phyloP scores from a whole-genome alignment of 257 asterid genomes.

The Nicotiana benthamiana region DNA sequence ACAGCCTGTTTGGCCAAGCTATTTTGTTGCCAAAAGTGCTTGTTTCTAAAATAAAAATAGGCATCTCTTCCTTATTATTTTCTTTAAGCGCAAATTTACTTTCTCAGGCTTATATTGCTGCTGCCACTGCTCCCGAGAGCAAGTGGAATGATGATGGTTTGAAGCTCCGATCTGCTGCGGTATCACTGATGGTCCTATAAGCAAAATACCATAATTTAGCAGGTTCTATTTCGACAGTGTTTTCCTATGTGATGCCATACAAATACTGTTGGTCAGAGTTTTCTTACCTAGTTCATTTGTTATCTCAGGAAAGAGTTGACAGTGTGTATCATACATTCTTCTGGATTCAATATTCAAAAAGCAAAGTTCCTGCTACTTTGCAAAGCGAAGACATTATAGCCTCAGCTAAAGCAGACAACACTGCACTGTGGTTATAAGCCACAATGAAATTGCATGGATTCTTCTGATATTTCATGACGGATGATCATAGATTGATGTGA shows the following conservation, averaged over 20 bases:
- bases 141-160: slow-evolving; percentile 72
- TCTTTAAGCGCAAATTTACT: background rate
- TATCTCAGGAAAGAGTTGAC: background rate
- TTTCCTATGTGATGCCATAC: background rate
- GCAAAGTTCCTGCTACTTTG: background rate
- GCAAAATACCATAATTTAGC: background rate
- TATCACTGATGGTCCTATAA: slow-evolving; percentile 56
- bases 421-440: background rate
- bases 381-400: background rate
- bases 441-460: background rate
- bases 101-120: slow-evolving; percentile 62
- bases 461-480: background rate
- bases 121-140: slow-evolving; percentile 72
- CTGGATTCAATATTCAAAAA: background rate
- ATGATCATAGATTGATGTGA: background rate
- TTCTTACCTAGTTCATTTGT: background rate
- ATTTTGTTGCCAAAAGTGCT: too few species aligned
- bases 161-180: slow-evolving; percentile 86
- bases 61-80: background rate
- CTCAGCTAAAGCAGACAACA: background rate
- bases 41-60: background rate
- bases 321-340: background rate
- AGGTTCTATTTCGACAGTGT: background rate
- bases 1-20: too few species aligned
- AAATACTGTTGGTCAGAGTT: background rate